phyloP scores from a whole-genome alignment of 306 rosid genomes.

The Cucurbita moschata region DNA sequence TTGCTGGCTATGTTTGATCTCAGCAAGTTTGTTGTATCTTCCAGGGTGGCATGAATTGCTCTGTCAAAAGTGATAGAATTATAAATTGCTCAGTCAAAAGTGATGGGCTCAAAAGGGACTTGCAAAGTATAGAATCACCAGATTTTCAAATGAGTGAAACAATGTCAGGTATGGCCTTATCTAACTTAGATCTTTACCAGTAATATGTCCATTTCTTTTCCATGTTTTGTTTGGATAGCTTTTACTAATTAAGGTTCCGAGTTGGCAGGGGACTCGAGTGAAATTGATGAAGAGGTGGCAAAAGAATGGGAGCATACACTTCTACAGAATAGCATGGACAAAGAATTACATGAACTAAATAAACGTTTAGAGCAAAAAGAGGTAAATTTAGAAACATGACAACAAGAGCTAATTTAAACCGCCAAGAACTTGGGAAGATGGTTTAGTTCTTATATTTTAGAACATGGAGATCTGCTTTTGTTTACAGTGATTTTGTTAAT shows the following conservation, averaged over 20 bases:
- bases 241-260: slow-evolving; percentile 14
- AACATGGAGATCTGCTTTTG: background rate
- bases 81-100: slow-evolving; percentile 39
- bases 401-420: background rate
- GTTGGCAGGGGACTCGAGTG: slow-evolving; percentile 63
- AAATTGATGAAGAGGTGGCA: slow-evolving; percentile 82
- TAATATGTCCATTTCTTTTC: background rate
- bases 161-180: slow-evolving; percentile 37
- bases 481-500: background rate
- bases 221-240: slow-evolving; percentile 8
- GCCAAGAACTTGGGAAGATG: background rate
- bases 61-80: slow-evolving; percentile 60
- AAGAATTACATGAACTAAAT: slow-evolving; percentile 83
- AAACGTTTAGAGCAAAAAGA: slow-evolving; percentile 93
- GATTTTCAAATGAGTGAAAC: slow-evolving; percentile 77
- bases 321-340: slow-evolving; percentile 90
- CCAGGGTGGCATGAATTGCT: slow-evolving; percentile 60
- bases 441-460: background rate
- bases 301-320: slow-evolving; percentile 99
- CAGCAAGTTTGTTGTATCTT: slow-evolving; percentile 12
- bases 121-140: slow-evolving; percentile 47
- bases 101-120: slow-evolving; percentile 82
- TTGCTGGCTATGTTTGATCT: background rate
- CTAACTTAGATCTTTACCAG: background rate
- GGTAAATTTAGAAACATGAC: slow-evolving; percentile 20